Percentiles rank a stretch among this genome's conserved stretches.
phyloP scores from a whole-genome alignment of 371 early-diverging fungal genomes.

The Basidiobolus meristosporus region DNA sequence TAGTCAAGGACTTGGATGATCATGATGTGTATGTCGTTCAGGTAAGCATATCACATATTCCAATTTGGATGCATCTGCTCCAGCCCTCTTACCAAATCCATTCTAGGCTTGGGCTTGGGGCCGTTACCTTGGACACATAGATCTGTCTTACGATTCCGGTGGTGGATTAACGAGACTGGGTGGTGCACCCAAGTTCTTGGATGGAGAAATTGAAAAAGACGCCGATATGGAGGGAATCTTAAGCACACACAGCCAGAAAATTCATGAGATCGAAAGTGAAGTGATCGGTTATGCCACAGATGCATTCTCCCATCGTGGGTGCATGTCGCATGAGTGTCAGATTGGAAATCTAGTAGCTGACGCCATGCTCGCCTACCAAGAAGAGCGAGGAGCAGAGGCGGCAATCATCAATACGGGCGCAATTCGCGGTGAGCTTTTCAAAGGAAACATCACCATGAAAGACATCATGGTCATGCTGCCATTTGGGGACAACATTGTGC shows the following conservation, averaged over 20 bases:
- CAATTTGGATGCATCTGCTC: too few species aligned
- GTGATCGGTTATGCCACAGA: slow-evolving; percentile 17
- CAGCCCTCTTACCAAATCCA: too few species aligned
- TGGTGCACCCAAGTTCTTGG: slow-evolving; percentile 33
- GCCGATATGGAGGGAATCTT: slow-evolving; percentile 10
- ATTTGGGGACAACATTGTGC: slow-evolving; percentile 25
- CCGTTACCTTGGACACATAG: slow-evolving; percentile 44
- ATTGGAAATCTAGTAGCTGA: slow-evolving; percentile 31
- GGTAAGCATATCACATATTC: too few species aligned
- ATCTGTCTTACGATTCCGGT: slow-evolving; percentile 29
- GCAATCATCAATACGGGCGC: slow-evolving; percentile 35
- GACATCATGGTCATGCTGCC: slow-evolving; percentile 27
- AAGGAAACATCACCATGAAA: slow-evolving; percentile 26
- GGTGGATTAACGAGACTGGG: slow-evolving; percentile 16
- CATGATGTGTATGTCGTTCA: slow-evolving; percentile 37
- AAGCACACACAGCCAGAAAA: slow-evolving; percentile 17
- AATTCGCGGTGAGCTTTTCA: slow-evolving; percentile 21
- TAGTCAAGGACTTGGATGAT: slow-evolving; percentile 25
- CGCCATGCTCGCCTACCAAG: slow-evolving; percentile 17
- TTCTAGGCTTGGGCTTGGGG: too few species aligned
- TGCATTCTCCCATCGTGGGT: slow-evolving; percentile 12
- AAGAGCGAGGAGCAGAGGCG: slow-evolving; percentile 3
- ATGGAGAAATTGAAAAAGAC: slow-evolving; percentile 18
- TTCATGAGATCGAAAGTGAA: slow-evolving; percentile 16
- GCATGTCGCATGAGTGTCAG: slow-evolving; percentile 22